Evolutionary conservation across 345 rosid genomes (phyloP), one percentile per base, ranked within the genome.

Genomic region (Clarkia xantiana): DNA sequence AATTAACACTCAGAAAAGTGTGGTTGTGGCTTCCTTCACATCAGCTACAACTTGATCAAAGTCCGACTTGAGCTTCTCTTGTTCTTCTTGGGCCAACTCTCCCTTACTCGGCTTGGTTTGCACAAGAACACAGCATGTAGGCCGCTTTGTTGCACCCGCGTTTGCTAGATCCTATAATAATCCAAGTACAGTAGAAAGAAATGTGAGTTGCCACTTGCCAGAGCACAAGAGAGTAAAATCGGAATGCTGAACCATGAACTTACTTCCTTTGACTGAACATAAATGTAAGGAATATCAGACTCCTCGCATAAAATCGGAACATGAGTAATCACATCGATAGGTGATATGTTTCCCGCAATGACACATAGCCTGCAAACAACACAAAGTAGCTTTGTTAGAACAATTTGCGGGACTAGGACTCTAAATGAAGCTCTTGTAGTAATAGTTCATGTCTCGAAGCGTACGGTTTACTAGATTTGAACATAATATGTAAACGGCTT

Each of bases 321-420:
- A 61, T 91, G 98, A 8, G 95, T 91, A 40, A 91, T 86, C 46
- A 87, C 99, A 69, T 93, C 98, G 6, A 91, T 91, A 2, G 98
- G 96, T 55, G 95, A 86, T 59, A 91, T 91, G 72, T 91, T 91
- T 54, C 94, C 98, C 44, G 96, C 98, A 41, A 91, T 86, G 45
- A 91, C 81, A 38, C 98, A 91, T 42, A 91, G 48, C 53, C 98
- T 91, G 76, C 75, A 67, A 1, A 17, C 39, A 44, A 44, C 18
- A 29, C 18, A 43, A 54, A 47, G 10, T 42, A 14, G 41, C 51
- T 2, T 22, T 22, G 2, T 22, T 5, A 22, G 25, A 22, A 22
- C 25, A 22, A 2, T 22, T 5, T 2, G 5, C 3, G 5, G 3
- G 5, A 5, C 2, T 5, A 2, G 25, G 3, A 22, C 2, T 5